These are phyloP conservation scores for Ophiosphaerella narmari DNA, from an alignment of 2,329 filamentous ascomycete species.

Conservation along the genomic window DNA sequence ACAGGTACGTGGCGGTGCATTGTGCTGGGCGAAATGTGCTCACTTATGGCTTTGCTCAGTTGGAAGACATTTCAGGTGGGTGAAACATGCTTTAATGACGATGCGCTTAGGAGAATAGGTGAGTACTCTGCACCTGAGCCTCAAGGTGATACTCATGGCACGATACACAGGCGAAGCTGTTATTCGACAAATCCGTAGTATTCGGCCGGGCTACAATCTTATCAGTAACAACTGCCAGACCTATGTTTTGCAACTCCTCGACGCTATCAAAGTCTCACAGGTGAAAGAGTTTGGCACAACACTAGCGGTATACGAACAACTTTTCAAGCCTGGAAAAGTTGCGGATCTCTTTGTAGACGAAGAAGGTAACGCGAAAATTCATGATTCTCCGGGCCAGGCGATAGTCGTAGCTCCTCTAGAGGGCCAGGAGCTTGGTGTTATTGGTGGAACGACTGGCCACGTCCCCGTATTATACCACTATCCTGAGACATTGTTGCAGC, in stretches of 20 bases:
- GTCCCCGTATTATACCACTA: not conserved
- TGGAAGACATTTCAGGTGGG: slow-evolving; percentile 16
- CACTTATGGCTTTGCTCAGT: slow-evolving; percentile 1
- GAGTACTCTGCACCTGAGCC: not conserved
- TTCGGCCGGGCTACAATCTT: slow-evolving; percentile 59
- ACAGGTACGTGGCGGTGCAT: slow-evolving; percentile 1
- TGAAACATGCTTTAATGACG: slow-evolving; percentile 15
- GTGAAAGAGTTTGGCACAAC: slow-evolving; percentile 60
- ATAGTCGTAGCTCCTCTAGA: slow-evolving; percentile 3
- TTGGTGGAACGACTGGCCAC: slow-evolving; percentile 8
- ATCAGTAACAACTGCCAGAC: slow-evolving; percentile 67
- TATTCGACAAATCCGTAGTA: slow-evolving; percentile 57
- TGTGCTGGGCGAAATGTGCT: not conserved
- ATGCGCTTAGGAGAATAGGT: slow-evolving; percentile 13
- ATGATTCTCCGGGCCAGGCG: slow-evolving; percentile 33
- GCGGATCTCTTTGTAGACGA: slow-evolving; percentile 56
- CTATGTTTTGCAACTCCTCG: slow-evolving; percentile 58
- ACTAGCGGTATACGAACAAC: slow-evolving; percentile 58
- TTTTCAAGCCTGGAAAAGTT: slow-evolving; percentile 57
- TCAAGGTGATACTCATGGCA: not conserved
- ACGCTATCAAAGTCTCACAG: slow-evolving; percentile 58
- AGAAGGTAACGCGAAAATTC: slow-evolving; percentile 14
- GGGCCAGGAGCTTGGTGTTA: slow-evolving; percentile 11
- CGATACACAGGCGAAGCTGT: slow-evolving; percentile 54
- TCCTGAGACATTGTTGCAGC: slow-evolving; percentile 1